phyloP scores from a whole-genome alignment of 2,329 filamentous ascomycete species.

The Tolypocladium inflatum region DNA sequence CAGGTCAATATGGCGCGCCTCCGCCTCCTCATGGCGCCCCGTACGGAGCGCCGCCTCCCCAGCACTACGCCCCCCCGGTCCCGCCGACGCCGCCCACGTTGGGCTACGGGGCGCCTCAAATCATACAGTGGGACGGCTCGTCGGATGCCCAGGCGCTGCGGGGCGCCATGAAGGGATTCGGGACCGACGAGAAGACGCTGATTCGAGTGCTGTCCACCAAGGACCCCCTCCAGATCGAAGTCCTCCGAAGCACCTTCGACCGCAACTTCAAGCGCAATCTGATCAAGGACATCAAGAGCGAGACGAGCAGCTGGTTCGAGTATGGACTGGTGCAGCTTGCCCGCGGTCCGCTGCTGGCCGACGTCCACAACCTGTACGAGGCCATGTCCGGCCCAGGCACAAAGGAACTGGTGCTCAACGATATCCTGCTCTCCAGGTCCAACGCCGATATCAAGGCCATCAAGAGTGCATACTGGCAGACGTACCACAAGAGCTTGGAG shows the following conservation, averaged over 20 bases:
- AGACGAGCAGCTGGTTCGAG: slow-evolving; percentile 67
- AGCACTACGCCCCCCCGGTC: slow-evolving; percentile 22
- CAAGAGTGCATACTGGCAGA: slow-evolving; percentile 64
- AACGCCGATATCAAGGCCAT: slow-evolving; percentile 87
- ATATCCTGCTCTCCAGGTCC: slow-evolving; percentile 70
- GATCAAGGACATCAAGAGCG: slow-evolving; percentile 64
- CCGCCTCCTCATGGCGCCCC: slow-evolving; percentile 24
- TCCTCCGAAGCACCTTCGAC: slow-evolving; percentile 58
- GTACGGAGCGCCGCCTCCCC: slow-evolving; percentile 24
- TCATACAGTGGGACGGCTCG: slow-evolving; percentile 58
- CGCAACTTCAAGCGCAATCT: slow-evolving; percentile 57
- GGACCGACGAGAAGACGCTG: slow-evolving; percentile 73
- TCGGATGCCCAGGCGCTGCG: slow-evolving; percentile 63
- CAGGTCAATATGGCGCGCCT: slow-evolving; percentile 30
- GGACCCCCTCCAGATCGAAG: slow-evolving; percentile 68
- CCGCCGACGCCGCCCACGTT: slow-evolving; percentile 56
- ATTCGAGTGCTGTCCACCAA: slow-evolving; percentile 62
- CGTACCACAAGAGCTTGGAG: slow-evolving; percentile 58
- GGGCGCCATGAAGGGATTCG: slow-evolving; percentile 86
- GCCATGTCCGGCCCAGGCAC: slow-evolving; percentile 76
- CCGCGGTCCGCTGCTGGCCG: slow-evolving; percentile 69
- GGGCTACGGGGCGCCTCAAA: slow-evolving; percentile 66
- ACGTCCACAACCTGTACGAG: slow-evolving; percentile 60
- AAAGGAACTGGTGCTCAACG: slow-evolving; percentile 78
- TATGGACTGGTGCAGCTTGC: slow-evolving; percentile 66